A percentile compares a stretch with the other conserved stretches of the same genome.
These are phyloP conservation scores for Arctium minus DNA, from an alignment of 129 eudicot species.

Conservation along the genomic window DNA sequence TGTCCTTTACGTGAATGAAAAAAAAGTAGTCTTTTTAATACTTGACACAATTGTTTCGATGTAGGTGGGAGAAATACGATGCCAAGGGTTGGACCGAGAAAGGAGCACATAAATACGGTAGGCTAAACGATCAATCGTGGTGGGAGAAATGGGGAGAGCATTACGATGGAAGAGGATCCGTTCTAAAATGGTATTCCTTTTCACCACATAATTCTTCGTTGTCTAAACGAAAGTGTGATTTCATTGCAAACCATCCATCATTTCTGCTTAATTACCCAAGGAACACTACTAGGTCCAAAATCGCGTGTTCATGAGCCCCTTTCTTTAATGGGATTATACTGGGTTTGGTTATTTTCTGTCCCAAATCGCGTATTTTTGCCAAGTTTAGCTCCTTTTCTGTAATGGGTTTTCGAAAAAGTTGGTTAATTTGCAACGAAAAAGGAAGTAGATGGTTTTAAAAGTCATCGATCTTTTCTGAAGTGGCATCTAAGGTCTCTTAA, in stretches of 20 bases:
- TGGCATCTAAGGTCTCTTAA: not conserved
- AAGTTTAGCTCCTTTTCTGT: not conserved
- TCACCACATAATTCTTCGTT: not conserved
- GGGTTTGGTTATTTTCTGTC: not conserved
- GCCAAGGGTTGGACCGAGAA: slow-evolving; percentile 98
- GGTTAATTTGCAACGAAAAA: not conserved
- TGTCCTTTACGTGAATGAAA: not conserved
- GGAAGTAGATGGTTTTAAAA: not conserved
- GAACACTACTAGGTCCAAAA: not conserved
- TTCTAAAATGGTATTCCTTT: slow-evolving; percentile 65
- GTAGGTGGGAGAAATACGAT: slow-evolving; percentile 96
- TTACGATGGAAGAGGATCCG: slow-evolving; percentile 96
- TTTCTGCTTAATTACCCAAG: not conserved
- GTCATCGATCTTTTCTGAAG: not conserved
- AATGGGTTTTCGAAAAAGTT: not conserved
- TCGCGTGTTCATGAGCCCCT: not conserved
- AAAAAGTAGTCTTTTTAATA: not conserved
- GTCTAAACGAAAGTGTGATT: not conserved
- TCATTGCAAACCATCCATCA: not conserved
- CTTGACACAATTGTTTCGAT: not conserved
- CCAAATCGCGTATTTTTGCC: not conserved
- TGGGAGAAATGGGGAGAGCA: slow-evolving; percentile 99
- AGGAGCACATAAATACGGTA: slow-evolving; percentile 95
- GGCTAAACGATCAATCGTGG: slow-evolving; percentile 94
- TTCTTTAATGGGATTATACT: not conserved